Percentiles rank a stretch among this genome's conserved stretches.
Conservation (phyloP, 768 basidiomycete species). For the Galerina sulciceps region DNA sequence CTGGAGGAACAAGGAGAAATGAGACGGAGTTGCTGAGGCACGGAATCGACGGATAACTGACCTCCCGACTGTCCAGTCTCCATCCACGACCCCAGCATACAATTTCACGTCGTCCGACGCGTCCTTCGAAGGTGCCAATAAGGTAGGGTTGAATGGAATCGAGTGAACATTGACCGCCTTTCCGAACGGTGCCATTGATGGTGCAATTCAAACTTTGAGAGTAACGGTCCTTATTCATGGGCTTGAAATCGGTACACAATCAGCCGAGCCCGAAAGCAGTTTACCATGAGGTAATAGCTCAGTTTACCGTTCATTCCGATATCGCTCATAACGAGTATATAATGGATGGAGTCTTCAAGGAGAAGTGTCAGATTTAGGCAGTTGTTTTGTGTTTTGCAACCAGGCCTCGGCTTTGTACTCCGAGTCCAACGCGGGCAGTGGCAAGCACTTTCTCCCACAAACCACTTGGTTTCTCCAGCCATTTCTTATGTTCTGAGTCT, state of each 20-base stretch:
- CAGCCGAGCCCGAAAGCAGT: neutral
- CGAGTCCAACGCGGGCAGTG: neutral
- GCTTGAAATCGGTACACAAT: neutral
- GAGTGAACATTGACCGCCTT: conserved; percentile 34
- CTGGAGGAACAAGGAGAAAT: conserved; percentile 29
- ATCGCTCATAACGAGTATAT: too few relatives aligned
- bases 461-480: neutral
- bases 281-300: too few relatives aligned
- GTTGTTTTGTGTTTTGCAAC: too few relatives aligned
- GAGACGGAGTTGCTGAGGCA: neutral
- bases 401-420: neutral
- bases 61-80: conserved; percentile 50
- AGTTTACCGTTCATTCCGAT: too few relatives aligned
- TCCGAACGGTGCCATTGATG: conserved; percentile 42
- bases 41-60: conserved; percentile 28
- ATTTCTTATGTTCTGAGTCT: conserved; percentile 4
- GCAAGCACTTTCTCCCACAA: neutral
- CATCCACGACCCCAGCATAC: conserved; percentile 45
- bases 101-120: conserved; percentile 7
- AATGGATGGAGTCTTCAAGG: too few relatives aligned
- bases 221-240: too few relatives aligned
- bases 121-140: conserved; percentile 6
- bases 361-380: too few relatives aligned
- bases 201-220: too few relatives aligned
- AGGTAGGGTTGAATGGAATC: neutral